phyloP scores from a whole-genome alignment of 768 basidiomycete species.

The Lentinula raphanica region DNA sequence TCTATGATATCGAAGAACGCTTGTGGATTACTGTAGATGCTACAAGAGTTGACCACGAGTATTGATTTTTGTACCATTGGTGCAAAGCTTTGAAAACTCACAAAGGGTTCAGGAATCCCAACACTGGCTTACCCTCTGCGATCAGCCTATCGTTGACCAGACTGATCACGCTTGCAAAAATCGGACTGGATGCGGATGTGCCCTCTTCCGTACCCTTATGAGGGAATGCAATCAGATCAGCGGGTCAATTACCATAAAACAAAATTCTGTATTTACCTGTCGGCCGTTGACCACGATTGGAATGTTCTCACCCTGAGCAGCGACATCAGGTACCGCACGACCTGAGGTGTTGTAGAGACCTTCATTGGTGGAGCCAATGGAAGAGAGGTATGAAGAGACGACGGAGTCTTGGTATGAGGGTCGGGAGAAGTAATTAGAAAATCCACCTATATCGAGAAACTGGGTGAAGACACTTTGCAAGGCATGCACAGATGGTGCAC shows the following conservation, averaged over 20 bases:
- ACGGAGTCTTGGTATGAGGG: conserved; percentile 22
- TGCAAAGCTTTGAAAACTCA: background rate
- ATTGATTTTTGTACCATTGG: no score
- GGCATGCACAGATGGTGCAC: background rate
- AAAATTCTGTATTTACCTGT: conserved; percentile 11
- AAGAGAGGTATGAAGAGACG: conserved; percentile 17
- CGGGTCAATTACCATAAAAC: conserved; percentile 23
- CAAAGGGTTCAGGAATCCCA: conserved; percentile 35
- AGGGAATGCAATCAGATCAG: background rate
- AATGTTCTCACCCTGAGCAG: conserved; percentile 31
- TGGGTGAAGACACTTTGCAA: background rate
- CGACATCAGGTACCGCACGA: conserved; percentile 35
- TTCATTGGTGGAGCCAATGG: conserved; percentile 23
- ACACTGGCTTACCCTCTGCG: conserved; percentile 23
- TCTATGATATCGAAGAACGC: conserved; percentile 37
- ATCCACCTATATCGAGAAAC: conserved; percentile 33
- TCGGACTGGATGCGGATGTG: conserved; percentile 43
- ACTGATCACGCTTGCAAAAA: conserved; percentile 40
- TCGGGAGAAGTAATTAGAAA: conserved; percentile 35
- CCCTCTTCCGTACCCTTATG: conserved; percentile 25
- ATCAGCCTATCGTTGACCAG: conserved; percentile 41
- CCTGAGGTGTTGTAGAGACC: conserved; percentile 45
- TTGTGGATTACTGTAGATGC: conserved; percentile 28
- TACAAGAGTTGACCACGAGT: background rate
- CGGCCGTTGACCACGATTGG: conserved; percentile 9